Evolutionary conservation across 208 protist genomes (phyloP).

Genomic region (Trypanosoma lewisi): DNA sequence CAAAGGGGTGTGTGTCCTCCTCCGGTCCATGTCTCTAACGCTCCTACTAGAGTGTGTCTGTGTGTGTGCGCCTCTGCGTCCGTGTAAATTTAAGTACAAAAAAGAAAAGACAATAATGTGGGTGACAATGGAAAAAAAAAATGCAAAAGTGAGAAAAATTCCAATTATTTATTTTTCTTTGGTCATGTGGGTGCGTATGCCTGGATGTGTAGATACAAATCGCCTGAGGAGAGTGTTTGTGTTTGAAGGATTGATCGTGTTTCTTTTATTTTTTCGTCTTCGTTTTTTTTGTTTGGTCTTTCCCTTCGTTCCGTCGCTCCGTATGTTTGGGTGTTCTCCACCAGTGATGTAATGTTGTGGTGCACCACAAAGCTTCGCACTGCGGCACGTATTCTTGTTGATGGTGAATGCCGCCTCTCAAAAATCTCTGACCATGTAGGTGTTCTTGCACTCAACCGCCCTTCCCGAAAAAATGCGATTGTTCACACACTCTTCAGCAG

Average conservation of each 20-base stretch:
- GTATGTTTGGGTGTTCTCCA: background rate
- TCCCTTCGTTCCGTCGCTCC: constrained; percentile 1
- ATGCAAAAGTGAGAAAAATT: too few relatives aligned
- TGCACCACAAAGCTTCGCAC: constrained; percentile 17
- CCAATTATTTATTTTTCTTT: too few relatives aligned
- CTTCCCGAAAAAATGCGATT: constrained; percentile 56
- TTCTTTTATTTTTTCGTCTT: background rate
- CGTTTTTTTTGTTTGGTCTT: background rate
- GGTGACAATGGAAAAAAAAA: too few relatives aligned
- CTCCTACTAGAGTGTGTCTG: too few relatives aligned
- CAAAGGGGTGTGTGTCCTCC: constrained; percentile 44
- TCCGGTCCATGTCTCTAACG: background rate
- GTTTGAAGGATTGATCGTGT: background rate
- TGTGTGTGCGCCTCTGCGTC: too few relatives aligned
- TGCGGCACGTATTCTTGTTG: constrained; percentile 3
- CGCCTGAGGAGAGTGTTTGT: too few relatives aligned
- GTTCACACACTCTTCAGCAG: constrained; percentile 40
- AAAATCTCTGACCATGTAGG: constrained; percentile 29
- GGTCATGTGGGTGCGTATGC: too few relatives aligned
- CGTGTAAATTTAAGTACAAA: too few relatives aligned
- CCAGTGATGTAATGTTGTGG: constrained; percentile 13
- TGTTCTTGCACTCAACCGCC: constrained; percentile 51
- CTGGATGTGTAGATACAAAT: too few relatives aligned
- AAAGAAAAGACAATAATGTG: too few relatives aligned
- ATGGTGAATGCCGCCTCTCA: constrained; percentile 42